These are phyloP conservation scores for Garcia nutans DNA, from an alignment of 345 rosid genomes.

Conservation along the genomic window DNA sequence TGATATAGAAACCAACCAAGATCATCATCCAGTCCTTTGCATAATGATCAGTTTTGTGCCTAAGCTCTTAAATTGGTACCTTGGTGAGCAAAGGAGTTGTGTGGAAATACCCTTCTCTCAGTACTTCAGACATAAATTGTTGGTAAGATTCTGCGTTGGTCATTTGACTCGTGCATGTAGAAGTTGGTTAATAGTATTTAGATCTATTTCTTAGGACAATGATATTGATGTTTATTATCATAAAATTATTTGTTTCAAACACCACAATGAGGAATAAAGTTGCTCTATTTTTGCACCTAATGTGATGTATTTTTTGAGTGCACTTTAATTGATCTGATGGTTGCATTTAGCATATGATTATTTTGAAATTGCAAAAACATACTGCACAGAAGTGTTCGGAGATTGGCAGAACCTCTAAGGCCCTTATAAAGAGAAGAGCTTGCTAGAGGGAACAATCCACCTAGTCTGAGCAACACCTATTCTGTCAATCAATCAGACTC, in stretches of 20 bases:
- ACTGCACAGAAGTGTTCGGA: no score
- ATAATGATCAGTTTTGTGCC: constrained; percentile 49
- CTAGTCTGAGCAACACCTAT: no score
- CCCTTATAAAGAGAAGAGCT: no score
- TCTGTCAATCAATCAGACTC: no score
- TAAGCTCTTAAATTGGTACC: constrained; percentile 57
- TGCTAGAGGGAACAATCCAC: no score
- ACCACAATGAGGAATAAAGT: neutral
- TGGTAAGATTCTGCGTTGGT: constrained; percentile 49
- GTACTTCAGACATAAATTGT: constrained; percentile 74
- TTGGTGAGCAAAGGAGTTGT: constrained; percentile 40
- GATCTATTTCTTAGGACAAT: neutral
- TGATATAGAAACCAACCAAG: constrained; percentile 30
- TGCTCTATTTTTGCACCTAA: neutral
- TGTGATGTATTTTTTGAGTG: neutral
- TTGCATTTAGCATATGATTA: neutral
- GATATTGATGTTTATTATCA: neutral
- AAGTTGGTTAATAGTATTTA: neutral
- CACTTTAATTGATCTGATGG: neutral
- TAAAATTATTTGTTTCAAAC: neutral
- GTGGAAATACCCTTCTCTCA: constrained; percentile 34
- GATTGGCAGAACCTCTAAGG: no score
- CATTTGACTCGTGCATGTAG: constrained; percentile 7
- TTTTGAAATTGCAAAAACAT: neutral
- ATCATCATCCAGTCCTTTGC: constrained; percentile 39